Percentiles rank a stretch among this genome's conserved stretches.
Conservation (phyloP, 1,284 basidiomycete species). For the Cutaneotrichosporon cutaneum region DNA sequence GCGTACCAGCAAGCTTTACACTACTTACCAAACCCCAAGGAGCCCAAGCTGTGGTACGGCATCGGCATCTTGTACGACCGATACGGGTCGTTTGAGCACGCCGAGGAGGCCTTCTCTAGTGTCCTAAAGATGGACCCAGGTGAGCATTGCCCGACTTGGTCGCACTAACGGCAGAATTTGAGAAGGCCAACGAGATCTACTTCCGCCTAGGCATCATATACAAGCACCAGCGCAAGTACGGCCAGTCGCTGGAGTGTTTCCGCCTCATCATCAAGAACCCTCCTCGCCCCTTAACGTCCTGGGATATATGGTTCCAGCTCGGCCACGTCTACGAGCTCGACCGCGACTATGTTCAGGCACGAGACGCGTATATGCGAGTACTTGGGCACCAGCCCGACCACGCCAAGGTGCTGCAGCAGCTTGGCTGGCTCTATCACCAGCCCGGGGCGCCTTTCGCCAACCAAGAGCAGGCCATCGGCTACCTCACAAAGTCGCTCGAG, state of each 20-base stretch:
- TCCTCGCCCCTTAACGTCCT: conserved; percentile 89
- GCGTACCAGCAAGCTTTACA: conserved; percentile 99
- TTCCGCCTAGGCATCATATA: conserved; percentile 99
- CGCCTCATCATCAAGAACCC: conserved; percentile 94
- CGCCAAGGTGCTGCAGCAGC: conserved; percentile 95
- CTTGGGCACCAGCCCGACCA: conserved; percentile 89
- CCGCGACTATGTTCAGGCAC: conserved; percentile 61
- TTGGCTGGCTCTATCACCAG: conserved; percentile 97
- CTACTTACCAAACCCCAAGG: conserved; percentile 93
- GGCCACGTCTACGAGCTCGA: conserved; percentile 88
- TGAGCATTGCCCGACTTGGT: conserved; percentile 48
- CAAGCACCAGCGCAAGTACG: conserved; percentile 95
- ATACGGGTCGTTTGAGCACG: conserved; percentile 96
- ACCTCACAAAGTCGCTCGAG: conserved; percentile 90
- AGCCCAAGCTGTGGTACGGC: conserved; percentile 99
- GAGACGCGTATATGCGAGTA: conserved; percentile 96
- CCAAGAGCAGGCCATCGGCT: conserved; percentile 88
- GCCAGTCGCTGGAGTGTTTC: conserved; percentile 83
- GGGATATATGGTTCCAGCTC: conserved; percentile 99
- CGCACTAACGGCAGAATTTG: conserved; percentile 66
- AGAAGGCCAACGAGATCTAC: conserved; percentile 98
- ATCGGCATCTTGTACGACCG: conserved; percentile 98
- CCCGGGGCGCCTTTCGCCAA: conserved; percentile 91
- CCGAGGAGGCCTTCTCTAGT: conserved; percentile 95
- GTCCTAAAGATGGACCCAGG: conserved; percentile 96